Percentiles rank a stretch among this genome's conserved stretches.
Evolutionary conservation across 352 stramenopile species (phyloP).

Genomic region (Globisporangium takayamanum): DNA sequence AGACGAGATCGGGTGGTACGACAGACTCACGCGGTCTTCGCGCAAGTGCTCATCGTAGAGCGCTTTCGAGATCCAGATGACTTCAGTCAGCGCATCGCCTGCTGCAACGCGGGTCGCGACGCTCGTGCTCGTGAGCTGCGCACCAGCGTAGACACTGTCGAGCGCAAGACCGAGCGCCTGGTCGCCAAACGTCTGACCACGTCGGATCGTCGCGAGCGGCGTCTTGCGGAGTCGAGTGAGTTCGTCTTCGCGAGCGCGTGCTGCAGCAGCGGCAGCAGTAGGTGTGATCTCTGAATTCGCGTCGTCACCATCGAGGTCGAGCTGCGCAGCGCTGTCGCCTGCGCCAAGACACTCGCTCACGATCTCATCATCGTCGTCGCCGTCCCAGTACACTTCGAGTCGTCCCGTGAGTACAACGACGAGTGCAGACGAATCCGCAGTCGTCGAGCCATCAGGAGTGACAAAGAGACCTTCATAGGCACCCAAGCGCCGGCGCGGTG

Average conservation of each 20-base stretch:
- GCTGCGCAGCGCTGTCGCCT: background rate
- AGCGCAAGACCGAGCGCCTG: constrained; percentile 46
- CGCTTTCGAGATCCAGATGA: constrained; percentile 31
- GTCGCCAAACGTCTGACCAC: constrained; percentile 46
- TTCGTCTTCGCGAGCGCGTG: constrained; percentile 2
- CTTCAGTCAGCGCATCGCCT: constrained; percentile 34
- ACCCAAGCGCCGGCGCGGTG: constrained; percentile 15
- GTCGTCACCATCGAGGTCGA: background rate
- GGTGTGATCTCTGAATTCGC: background rate
- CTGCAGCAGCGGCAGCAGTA: background rate
- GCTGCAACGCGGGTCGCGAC: constrained; percentile 29
- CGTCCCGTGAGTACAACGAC: constrained; percentile 31
- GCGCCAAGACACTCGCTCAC: background rate
- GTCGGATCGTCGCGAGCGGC: constrained; percentile 22
- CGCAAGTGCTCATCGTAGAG: constrained; percentile 30
- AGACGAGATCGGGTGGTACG: constrained; percentile 25
- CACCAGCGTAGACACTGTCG: constrained; percentile 11
- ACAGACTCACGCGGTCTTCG: constrained; percentile 34
- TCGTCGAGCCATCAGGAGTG: background rate
- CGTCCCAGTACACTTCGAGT: constrained; percentile 44
- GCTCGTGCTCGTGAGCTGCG: constrained; percentile 7
- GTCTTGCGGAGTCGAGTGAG: constrained; percentile 6
- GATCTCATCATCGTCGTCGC: constrained; percentile 6
- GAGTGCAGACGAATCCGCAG: constrained; percentile 10
- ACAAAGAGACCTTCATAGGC: constrained; percentile 17